A percentile compares a stretch with the other conserved stretches of the same genome.
Evolutionary conservation across 1,284 basidiomycete species (phyloP).

Genomic region (Tilletia horrida): DNA sequence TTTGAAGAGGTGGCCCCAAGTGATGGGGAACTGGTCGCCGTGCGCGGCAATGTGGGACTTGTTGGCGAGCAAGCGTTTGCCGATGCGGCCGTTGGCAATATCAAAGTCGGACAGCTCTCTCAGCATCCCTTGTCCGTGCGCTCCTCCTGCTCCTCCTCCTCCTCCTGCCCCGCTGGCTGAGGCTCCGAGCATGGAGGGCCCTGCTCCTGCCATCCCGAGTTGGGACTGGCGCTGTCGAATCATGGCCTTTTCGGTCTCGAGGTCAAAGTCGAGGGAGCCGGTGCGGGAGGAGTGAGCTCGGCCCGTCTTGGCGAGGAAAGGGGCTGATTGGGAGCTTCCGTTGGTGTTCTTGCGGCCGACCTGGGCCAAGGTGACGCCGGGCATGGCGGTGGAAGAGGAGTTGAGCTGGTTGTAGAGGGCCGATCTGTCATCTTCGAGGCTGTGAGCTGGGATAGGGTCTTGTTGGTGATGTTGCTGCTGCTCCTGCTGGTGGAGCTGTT

Average conservation of each 20-base stretch:
- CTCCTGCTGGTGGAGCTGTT: neutral
- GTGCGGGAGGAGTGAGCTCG: neutral
- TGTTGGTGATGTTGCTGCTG: neutral
- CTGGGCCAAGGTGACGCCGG: neutral
- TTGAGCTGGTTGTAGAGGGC: neutral
- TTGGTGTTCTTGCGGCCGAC: neutral
- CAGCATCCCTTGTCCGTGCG: neutral
- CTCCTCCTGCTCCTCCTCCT: no score
- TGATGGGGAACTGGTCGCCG: conserved; percentile 43
- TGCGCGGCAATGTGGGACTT: conserved; percentile 34
- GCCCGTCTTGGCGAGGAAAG: neutral
- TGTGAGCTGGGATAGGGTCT: neutral
- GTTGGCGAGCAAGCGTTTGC: neutral
- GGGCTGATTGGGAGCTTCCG: conserved; percentile 3
- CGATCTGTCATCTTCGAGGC: neutral
- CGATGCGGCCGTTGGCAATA: conserved; percentile 11
- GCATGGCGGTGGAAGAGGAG: neutral
- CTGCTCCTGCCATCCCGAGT: neutral
- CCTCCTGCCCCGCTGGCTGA: no score
- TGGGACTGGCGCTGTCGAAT: neutral
- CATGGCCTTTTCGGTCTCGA: conserved; percentile 6
- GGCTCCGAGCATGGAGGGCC: neutral
- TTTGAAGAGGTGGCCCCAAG: conserved; percentile 45
- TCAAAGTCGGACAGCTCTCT: conserved; percentile 3
- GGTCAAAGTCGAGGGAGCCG: conserved; percentile 9